These are phyloP conservation scores for Claviceps sp. DNA, from an alignment of 2,329 filamentous ascomycete species.

Conservation along the genomic window DNA sequence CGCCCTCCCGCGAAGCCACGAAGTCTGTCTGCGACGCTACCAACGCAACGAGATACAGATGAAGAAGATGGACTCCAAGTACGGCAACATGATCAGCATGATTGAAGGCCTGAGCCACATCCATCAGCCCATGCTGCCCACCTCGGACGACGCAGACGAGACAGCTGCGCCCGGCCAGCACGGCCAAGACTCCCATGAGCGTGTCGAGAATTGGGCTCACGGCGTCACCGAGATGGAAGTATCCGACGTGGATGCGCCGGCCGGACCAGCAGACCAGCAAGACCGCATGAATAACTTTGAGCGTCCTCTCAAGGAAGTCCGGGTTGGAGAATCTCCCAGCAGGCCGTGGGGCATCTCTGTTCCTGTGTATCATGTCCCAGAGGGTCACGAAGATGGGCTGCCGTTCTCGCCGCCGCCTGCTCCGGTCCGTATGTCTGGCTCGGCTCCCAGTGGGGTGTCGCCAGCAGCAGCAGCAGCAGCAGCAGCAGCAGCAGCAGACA, in stretches of 20 bases:
- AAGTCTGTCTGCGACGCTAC: constrained; percentile 81
- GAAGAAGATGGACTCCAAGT: constrained; percentile 83
- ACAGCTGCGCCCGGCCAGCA: constrained; percentile 32
- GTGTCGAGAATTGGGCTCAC: constrained; percentile 79
- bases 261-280: constrained; percentile 25
- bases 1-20: constrained; percentile 83
- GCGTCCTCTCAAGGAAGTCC: constrained; percentile 70
- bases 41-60: constrained; percentile 78
- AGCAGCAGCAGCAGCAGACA: background rate
- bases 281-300: constrained; percentile 67
- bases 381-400: constrained; percentile 23
- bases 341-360: constrained; percentile 87
- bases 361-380: constrained; percentile 38
- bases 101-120: constrained; percentile 79
- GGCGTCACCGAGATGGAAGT: constrained; percentile 46
- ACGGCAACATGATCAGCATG: constrained; percentile 86
- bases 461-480: background rate
- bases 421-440: constrained; percentile 36
- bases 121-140: constrained; percentile 74
- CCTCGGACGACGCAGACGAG: constrained; percentile 31
- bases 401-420: constrained; percentile 45
- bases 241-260: constrained; percentile 23
- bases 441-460: constrained; percentile 12
- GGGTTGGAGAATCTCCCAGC: constrained; percentile 88
- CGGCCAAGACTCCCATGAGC: constrained; percentile 46